Conservation (phyloP, 2,329 filamentous ascomycete genomes). For the Cladophialophora psammophila region DNA sequence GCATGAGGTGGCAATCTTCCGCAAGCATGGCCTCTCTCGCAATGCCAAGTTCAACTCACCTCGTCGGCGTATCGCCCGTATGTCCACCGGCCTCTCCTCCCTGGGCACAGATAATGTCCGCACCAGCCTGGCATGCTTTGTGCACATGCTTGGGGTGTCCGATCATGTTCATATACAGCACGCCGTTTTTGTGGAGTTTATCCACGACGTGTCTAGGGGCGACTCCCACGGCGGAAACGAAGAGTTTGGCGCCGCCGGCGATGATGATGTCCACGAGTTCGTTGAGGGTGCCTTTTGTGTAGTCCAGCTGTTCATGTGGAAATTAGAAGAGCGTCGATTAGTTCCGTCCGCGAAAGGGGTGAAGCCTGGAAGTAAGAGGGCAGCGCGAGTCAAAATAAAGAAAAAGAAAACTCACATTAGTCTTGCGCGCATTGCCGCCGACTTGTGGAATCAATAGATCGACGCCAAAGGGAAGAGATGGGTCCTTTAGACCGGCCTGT, state of each 20-base stretch:
- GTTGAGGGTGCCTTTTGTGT: constrained; percentile 80
- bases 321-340: not conserved
- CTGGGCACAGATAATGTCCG: constrained; percentile 69
- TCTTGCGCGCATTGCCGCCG: constrained; percentile 76
- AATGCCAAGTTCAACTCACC: constrained; percentile 8
- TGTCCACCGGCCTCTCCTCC: constrained; percentile 67
- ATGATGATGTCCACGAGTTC: constrained; percentile 81
- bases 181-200: constrained; percentile 72
- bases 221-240: constrained; percentile 81
- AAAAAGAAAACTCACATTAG: constrained; percentile 54
- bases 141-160: constrained; percentile 81
- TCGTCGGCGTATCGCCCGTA: constrained; percentile 78
- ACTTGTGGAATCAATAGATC: constrained; percentile 84
- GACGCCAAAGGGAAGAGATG: constrained; percentile 77
- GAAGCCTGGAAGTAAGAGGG: not conserved
- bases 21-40: not conserved
- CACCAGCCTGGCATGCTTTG: constrained; percentile 79
- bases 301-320: constrained; percentile 69
- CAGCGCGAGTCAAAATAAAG: not conserved
- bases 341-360: not conserved
- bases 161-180: constrained; percentile 90
- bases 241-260: constrained; percentile 74
- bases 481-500: constrained; percentile 65
- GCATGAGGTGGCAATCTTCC: not conserved
- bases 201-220: constrained; percentile 73